Evolutionary conservation across 345 rosid genomes (phyloP), one percentile per base, ranked within the genome.

Genomic region (Draba incana): DNA sequence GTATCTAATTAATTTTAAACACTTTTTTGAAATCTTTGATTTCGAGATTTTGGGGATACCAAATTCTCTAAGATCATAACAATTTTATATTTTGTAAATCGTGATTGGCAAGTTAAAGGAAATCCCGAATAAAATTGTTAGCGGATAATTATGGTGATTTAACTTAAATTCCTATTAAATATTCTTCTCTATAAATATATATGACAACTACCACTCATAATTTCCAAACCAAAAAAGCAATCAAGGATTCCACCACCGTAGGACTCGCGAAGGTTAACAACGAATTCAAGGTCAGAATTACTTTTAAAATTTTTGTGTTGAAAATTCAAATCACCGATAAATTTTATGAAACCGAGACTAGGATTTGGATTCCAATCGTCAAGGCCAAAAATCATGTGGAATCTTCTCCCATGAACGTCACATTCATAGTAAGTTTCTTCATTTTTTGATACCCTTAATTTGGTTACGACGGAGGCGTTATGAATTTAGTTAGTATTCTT

Each of bases 331-430:
- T 51, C 8, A 46, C 16, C 27, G 2, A 25, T 69, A 41, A 47
- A 53, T 55, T 20, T 10, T 37, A 54, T 27, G 14, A 24, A 61
- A 46, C 28, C n/a, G 50, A 71, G 57, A 66, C n/a, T 69, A 91
- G 99, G 99, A 91, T 69, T 80, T 94, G 92, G 98, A 94, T 94
- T 72, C 88, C 98, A 41, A 88, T 94, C 61, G 97, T 94, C 14
- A 89, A 82, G 80, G 88, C 99, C 30, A 94, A 98, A 6, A 94
- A 94, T 80, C 99, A 94, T 64, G 88, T 86, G 6, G 99, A 94
- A 80, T 85, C 85, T 53, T 89, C 96, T 15, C 92, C 99, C 37
- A 83, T 79, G 99, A 94, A 71, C 92, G 79, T 20, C 86, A 94
- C 50, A 88, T 91, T 23, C 86, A 89, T 74, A 91, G 99, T 91